These are phyloP conservation scores for Eucalyptus erythrocorys DNA, from an alignment of 345 rosid species.

Conservation along the genomic window DNA sequence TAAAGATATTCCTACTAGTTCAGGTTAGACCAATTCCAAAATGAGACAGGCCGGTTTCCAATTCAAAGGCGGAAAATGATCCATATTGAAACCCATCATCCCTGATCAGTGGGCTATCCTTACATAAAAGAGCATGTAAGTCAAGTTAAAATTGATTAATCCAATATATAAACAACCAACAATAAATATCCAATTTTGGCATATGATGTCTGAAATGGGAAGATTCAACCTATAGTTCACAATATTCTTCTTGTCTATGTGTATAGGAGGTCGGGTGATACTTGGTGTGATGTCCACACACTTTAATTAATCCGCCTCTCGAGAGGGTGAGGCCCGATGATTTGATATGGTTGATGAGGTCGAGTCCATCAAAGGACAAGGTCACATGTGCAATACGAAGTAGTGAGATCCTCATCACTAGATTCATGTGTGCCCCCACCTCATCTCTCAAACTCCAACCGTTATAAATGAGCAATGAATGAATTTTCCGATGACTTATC, in stretches of 20 bases:
- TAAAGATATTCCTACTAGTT: too few relatives aligned
- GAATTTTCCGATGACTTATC: not conserved
- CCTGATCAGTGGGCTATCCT: too few relatives aligned
- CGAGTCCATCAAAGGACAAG: not conserved
- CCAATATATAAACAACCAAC: not conserved
- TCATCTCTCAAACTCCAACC: not conserved
- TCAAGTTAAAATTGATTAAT: not conserved
- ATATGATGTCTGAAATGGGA: not conserved
- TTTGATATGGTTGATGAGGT: not conserved
- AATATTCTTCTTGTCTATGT: rapidly evolving
- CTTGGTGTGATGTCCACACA: not conserved
- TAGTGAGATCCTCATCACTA: not conserved
- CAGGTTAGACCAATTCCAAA: too few relatives aligned
- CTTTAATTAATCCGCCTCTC: not conserved
- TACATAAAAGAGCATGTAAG: not conserved
- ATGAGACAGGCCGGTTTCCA: not conserved
- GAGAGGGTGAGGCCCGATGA: not conserved
- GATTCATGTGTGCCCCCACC: not conserved
- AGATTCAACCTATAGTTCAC: not conserved
- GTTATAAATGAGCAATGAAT: not conserved
- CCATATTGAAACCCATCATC: too few relatives aligned
- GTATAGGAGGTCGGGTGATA: not conserved
- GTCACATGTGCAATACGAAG: not conserved
- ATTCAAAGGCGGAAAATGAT: rapidly evolving
- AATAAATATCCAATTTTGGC: not conserved